Evolutionary conservation across 106 monocot genomes (phyloP).

Genomic region (Hemerocallis citrina): DNA sequence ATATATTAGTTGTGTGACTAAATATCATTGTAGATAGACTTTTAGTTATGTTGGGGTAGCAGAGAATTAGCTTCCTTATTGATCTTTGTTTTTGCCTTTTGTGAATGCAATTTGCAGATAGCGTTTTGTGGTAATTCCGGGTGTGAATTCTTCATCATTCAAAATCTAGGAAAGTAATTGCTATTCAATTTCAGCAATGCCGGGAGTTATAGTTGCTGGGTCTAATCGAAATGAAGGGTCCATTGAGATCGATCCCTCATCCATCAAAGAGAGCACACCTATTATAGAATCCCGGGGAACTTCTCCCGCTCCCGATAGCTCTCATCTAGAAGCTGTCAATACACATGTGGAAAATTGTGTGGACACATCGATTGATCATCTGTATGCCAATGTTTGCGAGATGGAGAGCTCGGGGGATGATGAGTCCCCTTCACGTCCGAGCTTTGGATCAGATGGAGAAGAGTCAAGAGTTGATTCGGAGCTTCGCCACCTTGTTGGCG

Average conservation of each 20-base stretch:
- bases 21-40: neutral
- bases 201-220: constrained; percentile 60
- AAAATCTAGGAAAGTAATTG: neutral
- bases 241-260: constrained; percentile 23
- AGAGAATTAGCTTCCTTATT: too few relatives aligned
- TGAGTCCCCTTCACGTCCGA: constrained; percentile 39
- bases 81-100: too few relatives aligned
- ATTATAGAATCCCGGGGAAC: constrained; percentile 18
- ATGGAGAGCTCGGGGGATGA: constrained; percentile 87
- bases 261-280: constrained; percentile 28
- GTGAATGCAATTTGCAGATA: constrained; percentile 2
- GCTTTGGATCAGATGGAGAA: constrained; percentile 79
- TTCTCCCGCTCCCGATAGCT: neutral
- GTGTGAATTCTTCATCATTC: neutral
- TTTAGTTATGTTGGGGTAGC: neutral
- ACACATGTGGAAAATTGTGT: constrained; percentile 18
- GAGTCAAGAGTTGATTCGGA: constrained; percentile 96
- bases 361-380: constrained; percentile 78
- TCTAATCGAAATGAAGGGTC: constrained; percentile 12
- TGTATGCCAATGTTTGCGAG: constrained; percentile 90
- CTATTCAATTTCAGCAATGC: constrained; percentile 30
- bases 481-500: constrained; percentile 81
- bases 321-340: constrained; percentile 22
- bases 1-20: neutral
- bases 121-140: too few relatives aligned